phyloP scores from a whole-genome alignment of 768 basidiomycete genomes.

The Cystobasidium tubakii region DNA sequence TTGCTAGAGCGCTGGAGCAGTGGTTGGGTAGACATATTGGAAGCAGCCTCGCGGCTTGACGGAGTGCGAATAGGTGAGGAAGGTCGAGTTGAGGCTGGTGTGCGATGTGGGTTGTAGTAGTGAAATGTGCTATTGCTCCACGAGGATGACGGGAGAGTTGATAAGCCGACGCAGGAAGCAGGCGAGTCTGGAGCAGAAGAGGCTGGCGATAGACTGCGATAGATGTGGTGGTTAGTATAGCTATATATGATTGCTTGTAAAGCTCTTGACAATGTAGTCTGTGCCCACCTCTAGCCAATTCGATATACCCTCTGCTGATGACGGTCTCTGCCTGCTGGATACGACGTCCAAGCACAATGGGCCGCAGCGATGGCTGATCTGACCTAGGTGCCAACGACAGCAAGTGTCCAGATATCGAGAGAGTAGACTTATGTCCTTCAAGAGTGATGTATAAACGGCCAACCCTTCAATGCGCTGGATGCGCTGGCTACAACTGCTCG shows the following conservation, averaged over 20 bases:
- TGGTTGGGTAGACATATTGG: constrained; percentile 88
- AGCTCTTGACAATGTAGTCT: not conserved
- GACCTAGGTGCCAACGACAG: too few relatives aligned
- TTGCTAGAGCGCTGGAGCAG: constrained; percentile 85
- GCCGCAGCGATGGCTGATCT: too few relatives aligned
- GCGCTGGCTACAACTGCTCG: not conserved
- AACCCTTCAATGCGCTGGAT: not conserved
- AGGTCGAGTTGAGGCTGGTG: not conserved
- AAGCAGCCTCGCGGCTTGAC: not conserved
- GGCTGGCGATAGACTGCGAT: not conserved
- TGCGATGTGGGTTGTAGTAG: not conserved
- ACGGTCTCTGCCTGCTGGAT: not conserved
- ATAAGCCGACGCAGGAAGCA: too few relatives aligned
- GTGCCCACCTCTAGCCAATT: not conserved
- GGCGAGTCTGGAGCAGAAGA: not conserved
- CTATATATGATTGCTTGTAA: not conserved
- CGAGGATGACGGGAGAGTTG: not conserved
- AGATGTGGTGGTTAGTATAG: not conserved
- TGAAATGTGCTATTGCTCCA: not conserved
- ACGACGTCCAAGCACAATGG: too few relatives aligned
- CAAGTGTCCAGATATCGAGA: too few relatives aligned
- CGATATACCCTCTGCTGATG: not conserved
- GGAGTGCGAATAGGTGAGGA: not conserved
- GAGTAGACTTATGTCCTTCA: too few relatives aligned
- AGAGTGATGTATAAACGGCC: not conserved